Conservation (phyloP, 108 stramenopile genomes). For the Nitzschia sp. region DNA sequence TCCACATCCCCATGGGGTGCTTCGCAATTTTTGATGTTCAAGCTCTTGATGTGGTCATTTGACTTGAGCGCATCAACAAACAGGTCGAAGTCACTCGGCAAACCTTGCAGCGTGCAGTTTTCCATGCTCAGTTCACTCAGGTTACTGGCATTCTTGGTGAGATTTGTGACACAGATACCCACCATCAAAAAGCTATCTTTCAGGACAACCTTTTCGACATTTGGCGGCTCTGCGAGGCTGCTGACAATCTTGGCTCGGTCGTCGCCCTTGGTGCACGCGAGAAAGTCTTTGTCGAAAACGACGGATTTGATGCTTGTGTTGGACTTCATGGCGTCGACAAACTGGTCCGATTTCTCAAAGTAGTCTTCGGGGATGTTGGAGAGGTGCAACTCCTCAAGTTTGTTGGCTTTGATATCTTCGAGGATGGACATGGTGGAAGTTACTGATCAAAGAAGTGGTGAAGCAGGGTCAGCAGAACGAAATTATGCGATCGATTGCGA, state of each 20-base stretch:
- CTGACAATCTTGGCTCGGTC: conserved; percentile 3
- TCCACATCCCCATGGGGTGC: background rate
- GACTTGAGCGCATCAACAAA: background rate
- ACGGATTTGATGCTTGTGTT: conserved; percentile 14
- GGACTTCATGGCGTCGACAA: background rate
- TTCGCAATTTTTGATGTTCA: background rate
- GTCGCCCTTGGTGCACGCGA: background rate
- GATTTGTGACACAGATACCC: conserved; percentile 7
- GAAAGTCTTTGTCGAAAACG: conserved; percentile 10
- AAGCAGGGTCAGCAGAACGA: too few relatives aligned
- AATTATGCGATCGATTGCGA: too few relatives aligned
- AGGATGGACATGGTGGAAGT: conserved; percentile 1
- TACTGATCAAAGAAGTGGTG: too few relatives aligned
- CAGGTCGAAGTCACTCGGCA: background rate
- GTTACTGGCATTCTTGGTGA: background rate
- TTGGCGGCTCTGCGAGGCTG: background rate
- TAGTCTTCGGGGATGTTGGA: conserved; percentile 4
- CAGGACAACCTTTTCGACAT: background rate
- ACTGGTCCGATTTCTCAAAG: background rate
- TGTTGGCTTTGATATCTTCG: conserved; percentile 10
- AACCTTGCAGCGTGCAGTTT: conserved; percentile 4
- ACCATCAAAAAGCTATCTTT: background rate
- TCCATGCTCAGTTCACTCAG: conserved; percentile 2
- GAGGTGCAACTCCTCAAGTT: background rate
- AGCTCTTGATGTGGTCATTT: background rate